Evolutionary conservation across 1,139 yeast species (phyloP).

Genomic region (Debaryomyces nepalensis): DNA sequence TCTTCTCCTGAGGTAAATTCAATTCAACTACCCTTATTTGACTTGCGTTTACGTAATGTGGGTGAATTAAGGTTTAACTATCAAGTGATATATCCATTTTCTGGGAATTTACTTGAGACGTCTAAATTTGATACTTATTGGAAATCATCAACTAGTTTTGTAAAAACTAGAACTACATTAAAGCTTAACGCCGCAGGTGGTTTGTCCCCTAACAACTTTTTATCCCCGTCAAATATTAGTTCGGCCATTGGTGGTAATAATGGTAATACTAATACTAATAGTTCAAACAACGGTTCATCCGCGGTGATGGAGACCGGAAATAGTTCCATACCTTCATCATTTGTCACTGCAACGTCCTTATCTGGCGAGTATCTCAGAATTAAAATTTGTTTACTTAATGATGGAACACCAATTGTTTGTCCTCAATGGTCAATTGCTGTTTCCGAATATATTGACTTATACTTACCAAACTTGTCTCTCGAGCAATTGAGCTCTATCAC

Average conservation of each 20-base stretch:
- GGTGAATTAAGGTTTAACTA: conserved; percentile 81
- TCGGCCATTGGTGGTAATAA: conserved; percentile 17
- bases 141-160: conserved; percentile 74
- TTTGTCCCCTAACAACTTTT: conserved; percentile 47
- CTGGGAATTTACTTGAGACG: conserved; percentile 83
- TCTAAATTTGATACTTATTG: conserved; percentile 95
- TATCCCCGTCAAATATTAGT: conserved; percentile 34
- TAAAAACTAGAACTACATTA: conserved; percentile 35
- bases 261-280: conserved; percentile 13
- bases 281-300: conserved; percentile 19
- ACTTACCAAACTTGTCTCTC: conserved; percentile 47
- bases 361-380: conserved; percentile 79
- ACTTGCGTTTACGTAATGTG: conserved; percentile 76
- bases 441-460: conserved; percentile 60
- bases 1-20: conserved; percentile 53
- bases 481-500: conserved; percentile 50
- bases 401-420: conserved; percentile 85
- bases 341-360: conserved; percentile 90
- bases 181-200: conserved; percentile 46
- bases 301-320: conserved; percentile 26
- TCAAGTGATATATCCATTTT: conserved; percentile 88
- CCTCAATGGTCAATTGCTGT: conserved; percentile 70
- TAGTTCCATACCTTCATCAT: conserved; percentile 52
- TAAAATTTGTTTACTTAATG: conserved; percentile 73
- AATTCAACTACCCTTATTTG: conserved; percentile 76